Conservation (phyloP, 2,329 filamentous ascomycete genomes). For the Colletotrichum lindemuthianum region DNA sequence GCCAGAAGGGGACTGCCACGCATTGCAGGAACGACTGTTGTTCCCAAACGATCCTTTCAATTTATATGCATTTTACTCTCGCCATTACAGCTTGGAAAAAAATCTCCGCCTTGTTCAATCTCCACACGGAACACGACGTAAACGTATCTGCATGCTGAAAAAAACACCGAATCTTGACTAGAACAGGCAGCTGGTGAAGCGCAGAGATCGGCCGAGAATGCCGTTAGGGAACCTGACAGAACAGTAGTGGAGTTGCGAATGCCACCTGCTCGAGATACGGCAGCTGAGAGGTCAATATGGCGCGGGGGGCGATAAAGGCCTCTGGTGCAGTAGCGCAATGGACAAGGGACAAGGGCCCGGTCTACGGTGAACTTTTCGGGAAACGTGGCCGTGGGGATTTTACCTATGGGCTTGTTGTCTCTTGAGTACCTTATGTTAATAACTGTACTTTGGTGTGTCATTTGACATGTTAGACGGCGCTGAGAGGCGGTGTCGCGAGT, state of each 20-base stretch:
- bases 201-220: conserved; percentile 21
- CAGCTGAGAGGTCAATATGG: conserved; percentile 40
- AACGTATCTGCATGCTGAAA: conserved; percentile 1
- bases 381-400: conserved; percentile 17
- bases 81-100: conserved; percentile 8
- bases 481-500: too few relatives aligned
- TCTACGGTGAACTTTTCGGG: conserved; percentile 26
- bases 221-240: conserved; percentile 13
- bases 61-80: conserved; percentile 19
- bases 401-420: conserved; percentile 10
- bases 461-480: too few relatives aligned
- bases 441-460: too few relatives aligned
- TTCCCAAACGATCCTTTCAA: not conserved
- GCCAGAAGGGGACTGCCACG: not conserved
- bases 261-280: conserved; percentile 40
- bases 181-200: conserved; percentile 37
- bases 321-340: conserved; percentile 31
- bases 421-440: too few relatives aligned
- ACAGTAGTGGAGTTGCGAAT: conserved; percentile 22
- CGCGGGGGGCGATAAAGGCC: conserved; percentile 25
- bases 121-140: conserved; percentile 31
- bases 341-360: not conserved
- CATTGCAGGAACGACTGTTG: not conserved
- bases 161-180: conserved; percentile 27
- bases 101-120: conserved; percentile 14